Conservation (phyloP, 257 asterid species). For the Pogostemon cablin region DNA sequence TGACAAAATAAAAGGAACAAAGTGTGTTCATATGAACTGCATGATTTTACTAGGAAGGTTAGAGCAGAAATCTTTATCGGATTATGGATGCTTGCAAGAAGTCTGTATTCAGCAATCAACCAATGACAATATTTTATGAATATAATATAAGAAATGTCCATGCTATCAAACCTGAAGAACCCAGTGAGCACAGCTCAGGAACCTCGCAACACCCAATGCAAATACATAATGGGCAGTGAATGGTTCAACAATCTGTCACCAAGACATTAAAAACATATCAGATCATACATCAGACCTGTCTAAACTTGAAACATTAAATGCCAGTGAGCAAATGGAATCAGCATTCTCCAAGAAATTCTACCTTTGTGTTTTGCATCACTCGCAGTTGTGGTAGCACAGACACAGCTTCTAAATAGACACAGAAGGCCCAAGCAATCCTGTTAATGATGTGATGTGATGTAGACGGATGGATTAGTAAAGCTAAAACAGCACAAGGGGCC, state of each 20-base stretch:
- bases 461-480: slow-evolving; percentile 64
- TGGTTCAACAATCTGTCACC: slow-evolving; percentile 73
- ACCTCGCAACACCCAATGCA: slow-evolving; percentile 81
- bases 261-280: slow-evolving; percentile 16
- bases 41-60: background rate
- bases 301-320: slow-evolving; percentile 11
- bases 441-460: slow-evolving; percentile 63
- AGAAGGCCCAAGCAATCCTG: slow-evolving; percentile 76
- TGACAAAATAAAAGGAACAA: background rate
- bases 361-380: slow-evolving; percentile 80
- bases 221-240: slow-evolving; percentile 80
- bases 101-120: background rate
- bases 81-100: background rate
- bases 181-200: slow-evolving; percentile 85
- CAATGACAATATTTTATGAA: background rate
- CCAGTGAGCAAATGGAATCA: background rate
- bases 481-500: slow-evolving; percentile 68
- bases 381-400: slow-evolving; percentile 75
- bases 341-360: slow-evolving; percentile 25
- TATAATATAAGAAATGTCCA: slow-evolving; percentile 15
- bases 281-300: background rate
- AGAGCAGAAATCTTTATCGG: slow-evolving; percentile 1
- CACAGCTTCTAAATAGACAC: slow-evolving; percentile 80
- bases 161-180: slow-evolving; percentile 69
- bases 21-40: background rate